Evolutionary conservation across 352 stramenopile species (phyloP).

Genomic region (Phytophthora fragariaefolia): DNA sequence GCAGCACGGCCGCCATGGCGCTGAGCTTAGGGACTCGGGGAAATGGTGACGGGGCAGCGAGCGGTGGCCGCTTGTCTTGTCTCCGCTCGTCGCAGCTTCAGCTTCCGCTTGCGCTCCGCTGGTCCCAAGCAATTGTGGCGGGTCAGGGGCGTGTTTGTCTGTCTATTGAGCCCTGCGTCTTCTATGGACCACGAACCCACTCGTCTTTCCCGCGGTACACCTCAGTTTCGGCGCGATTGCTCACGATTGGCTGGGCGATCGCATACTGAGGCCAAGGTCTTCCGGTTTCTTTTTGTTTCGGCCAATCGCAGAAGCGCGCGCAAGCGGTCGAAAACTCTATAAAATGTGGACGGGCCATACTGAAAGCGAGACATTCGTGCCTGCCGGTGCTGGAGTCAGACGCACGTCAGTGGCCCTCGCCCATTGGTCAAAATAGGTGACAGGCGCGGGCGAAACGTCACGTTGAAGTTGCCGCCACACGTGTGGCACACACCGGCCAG

Average conservation of each 20-base stretch:
- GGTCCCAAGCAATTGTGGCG: conserved; percentile 18
- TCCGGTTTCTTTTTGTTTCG: conserved; percentile 8
- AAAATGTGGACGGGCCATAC: background rate
- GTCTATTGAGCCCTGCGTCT: conserved; percentile 21
- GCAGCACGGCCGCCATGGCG: conserved; percentile 40
- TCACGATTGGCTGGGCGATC: conserved; percentile 15
- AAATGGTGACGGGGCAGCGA: conserved; percentile 28
- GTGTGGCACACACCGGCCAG: conserved; percentile 13
- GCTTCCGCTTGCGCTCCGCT: conserved; percentile 15
- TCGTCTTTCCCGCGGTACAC: conserved; percentile 27
- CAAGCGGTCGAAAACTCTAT: background rate
- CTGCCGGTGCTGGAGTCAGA: conserved; percentile 8
- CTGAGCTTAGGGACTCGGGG: background rate
- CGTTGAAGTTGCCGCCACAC: conserved; percentile 17
- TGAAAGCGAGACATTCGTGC: background rate
- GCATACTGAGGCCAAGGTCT: conserved; percentile 17
- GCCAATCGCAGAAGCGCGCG: background rate
- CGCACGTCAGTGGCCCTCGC: too few species aligned
- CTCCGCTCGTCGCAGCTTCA: conserved; percentile 11
- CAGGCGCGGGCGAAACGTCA: conserved; percentile 17
- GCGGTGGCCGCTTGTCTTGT: conserved; percentile 16
- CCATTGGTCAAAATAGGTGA: background rate
- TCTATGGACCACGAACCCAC: conserved; percentile 26
- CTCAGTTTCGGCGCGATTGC: conserved; percentile 18
- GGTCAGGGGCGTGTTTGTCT: conserved; percentile 1